Conservation (phyloP, 1,284 basidiomycete genomes). For the Leccinum fallax region DNA sequence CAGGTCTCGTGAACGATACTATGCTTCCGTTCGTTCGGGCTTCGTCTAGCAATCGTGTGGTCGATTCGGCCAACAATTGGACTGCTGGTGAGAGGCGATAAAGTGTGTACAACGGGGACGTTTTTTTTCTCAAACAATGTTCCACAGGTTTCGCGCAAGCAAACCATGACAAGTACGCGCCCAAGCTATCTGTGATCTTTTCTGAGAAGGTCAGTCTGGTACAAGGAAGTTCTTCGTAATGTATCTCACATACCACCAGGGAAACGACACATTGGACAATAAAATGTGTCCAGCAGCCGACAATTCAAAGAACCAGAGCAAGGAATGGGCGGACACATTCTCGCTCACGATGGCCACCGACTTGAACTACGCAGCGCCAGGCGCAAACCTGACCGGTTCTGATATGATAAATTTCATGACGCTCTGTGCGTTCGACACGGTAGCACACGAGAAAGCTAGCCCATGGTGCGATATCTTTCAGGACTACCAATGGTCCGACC, state of each 20-base stretch:
- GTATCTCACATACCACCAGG: constrained; percentile 30
- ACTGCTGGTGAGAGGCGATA: constrained; percentile 49
- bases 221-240: background rate
- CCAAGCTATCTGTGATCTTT: constrained; percentile 53
- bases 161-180: constrained; percentile 41
- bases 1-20: constrained; percentile 42
- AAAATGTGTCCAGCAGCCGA: constrained; percentile 64
- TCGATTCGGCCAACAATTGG: constrained; percentile 72
- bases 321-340: constrained; percentile 56
- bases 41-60: constrained; percentile 61
- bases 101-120: background rate
- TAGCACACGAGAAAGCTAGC: constrained; percentile 54
- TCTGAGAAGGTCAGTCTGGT: constrained; percentile 51
- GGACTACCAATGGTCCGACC: constrained; percentile 55
- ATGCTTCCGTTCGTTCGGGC: constrained; percentile 68
- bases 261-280: constrained; percentile 76
- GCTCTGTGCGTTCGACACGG: constrained; percentile 78
- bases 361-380: constrained; percentile 64
- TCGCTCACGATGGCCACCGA: constrained; percentile 57
- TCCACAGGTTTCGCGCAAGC: constrained; percentile 54
- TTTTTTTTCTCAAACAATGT: background rate
- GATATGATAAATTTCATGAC: constrained; percentile 69
- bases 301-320: constrained; percentile 43
- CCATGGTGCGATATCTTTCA: constrained; percentile 69
- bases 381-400: constrained; percentile 55